phyloP scores from a whole-genome alignment of 805 yeast species.

The Schizosaccharomyces lindneri region DNA sequence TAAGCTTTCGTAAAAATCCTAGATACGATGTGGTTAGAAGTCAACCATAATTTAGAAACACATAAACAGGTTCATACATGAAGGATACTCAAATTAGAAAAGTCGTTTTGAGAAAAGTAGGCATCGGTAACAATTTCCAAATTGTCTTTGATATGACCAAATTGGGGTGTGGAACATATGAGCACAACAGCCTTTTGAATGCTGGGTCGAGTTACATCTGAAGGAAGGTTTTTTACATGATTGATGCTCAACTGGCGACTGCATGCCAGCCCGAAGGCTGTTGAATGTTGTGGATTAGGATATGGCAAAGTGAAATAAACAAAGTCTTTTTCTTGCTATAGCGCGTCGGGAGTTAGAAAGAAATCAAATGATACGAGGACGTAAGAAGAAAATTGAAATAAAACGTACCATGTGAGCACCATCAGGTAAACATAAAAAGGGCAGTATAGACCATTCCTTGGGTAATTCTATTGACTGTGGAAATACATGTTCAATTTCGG shows the following conservation, averaged over 20 bases:
- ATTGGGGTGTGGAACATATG: conserved; percentile 64
- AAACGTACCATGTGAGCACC: conserved; percentile 46
- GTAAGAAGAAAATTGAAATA: not conserved
- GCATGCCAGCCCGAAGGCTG: conserved; percentile 88
- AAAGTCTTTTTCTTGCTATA: conserved; percentile 47
- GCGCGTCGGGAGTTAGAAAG: not conserved
- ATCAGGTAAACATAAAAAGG: conserved; percentile 90
- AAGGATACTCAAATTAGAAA: conserved; percentile 43
- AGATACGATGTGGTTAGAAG: conserved; percentile 14
- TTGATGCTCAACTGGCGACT: conserved; percentile 54
- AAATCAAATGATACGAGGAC: not conserved
- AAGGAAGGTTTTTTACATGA: conserved; percentile 29
- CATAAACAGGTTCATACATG: conserved; percentile 11
- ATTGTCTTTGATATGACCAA: conserved; percentile 66
- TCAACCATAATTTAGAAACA: conserved; percentile 25
- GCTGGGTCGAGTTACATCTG: conserved; percentile 57
- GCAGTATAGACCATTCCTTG: conserved; percentile 56
- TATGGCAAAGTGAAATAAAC: conserved; percentile 24
- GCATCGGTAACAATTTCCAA: conserved; percentile 69
- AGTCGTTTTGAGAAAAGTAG: conserved; percentile 58
- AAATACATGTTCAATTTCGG: conserved; percentile 63
- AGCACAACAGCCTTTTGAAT: conserved; percentile 83
- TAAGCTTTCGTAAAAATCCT: conserved; percentile 27
- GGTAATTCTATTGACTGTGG: conserved; percentile 20
- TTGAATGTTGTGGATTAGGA: conserved; percentile 15